Base-by-base conservation (phyloP, 2,329 filamentous ascomycete species). In the Aspergillus transmontanensis region DNA sequence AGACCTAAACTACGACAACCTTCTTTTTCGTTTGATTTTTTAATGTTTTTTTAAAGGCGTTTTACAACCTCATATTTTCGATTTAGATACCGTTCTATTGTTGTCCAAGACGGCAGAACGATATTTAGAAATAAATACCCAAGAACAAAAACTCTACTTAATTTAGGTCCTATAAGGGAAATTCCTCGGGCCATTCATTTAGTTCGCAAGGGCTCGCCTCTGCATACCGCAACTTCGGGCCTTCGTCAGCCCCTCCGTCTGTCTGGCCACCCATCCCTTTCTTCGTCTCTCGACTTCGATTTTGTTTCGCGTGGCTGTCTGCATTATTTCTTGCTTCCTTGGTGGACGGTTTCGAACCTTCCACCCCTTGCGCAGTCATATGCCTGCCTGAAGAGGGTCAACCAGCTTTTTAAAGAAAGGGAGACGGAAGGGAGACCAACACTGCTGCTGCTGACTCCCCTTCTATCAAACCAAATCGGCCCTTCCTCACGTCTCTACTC, bases 191-290 rank as follows among this genome's bases (percentile, higher is more conserved):
- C 59, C 53, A 69, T 67, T 68, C 65, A 62, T 63, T 62, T 64
- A 66, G 59, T 62, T 55, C 51, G 51, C 51, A 65, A 69, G 61
- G 63, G 43, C 50, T 63, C 57, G 60, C 54, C 63, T 64, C 65
- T 69, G 66, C 68, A 71, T 71, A 71, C 69, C 69, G 69, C 68
- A 71, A 71, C 66, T 71, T 70, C 62, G 63, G 63, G 57, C 61
- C 61, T 64, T 60, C 64, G 59, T 57, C 63, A 67, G 61, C 58
- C 61, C 61, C 61, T 65, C 60, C 57, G 60, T 62, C 62, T 39
- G 43, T 59, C 59, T 59, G 43, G 61, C 59, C 61, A 53, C 58
- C 45, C 57, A 65, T 67, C 66, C 68, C 64, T 69, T 67, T 65
- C 65, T 68, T 67, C 56, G 53, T 65, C 60, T 63, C 61, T 57